Evolutionary conservation across 164 flowering plant species (phyloP), one percentile per base, ranked within the genome.

Genomic region (Stephania japonica): DNA sequence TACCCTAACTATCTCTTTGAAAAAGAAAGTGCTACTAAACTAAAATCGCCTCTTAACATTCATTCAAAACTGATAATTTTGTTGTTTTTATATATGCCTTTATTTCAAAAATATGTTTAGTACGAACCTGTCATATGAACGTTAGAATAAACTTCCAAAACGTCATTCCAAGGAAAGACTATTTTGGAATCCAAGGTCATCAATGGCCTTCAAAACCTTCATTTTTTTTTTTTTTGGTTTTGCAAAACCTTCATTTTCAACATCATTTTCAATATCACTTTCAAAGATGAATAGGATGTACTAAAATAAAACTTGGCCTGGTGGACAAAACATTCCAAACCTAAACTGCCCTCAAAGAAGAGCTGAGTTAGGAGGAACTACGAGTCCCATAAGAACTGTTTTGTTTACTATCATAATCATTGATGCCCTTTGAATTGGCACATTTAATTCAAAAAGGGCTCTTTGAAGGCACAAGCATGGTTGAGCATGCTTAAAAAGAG

Each of bases 221-320:
- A 56, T 56, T 56, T 53, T 53, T n/a, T n/a, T n/a, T n/a, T n/a
- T n/a, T n/a, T n/a, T n/a, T n/a, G n/a, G n/a, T n/a, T n/a, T n/a
- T n/a, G n/a, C n/a, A 56, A 56, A 56, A 56, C 62, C 62, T 16
- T 56, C 62, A 56, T 56, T 56, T 53, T 53, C 61, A 53, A 53
- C 61, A 53, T 56, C 62, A 56, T 56, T 56, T 53, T 53, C 61
- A 53, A 53, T 19, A 53, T 53, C 18, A 53, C 61, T 53, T 4
- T 10, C 14, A 19, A 12, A 19, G 18, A 16, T 12, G 61, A 53
- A 4, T 3, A 44, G 2, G 50, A 19, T 53, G 18, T 53, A 16
- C 61, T 53, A 16, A 53, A 53, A 19, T 53, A 44, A 53, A 12
- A 53, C 61, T 53, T 19, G 2, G 14, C 61, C 18, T 16, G 18